Percentiles rank a stretch among this genome's conserved stretches.
phyloP scores from a whole-genome alignment of 306 rosid genomes.

The Cercis canadensis region DNA sequence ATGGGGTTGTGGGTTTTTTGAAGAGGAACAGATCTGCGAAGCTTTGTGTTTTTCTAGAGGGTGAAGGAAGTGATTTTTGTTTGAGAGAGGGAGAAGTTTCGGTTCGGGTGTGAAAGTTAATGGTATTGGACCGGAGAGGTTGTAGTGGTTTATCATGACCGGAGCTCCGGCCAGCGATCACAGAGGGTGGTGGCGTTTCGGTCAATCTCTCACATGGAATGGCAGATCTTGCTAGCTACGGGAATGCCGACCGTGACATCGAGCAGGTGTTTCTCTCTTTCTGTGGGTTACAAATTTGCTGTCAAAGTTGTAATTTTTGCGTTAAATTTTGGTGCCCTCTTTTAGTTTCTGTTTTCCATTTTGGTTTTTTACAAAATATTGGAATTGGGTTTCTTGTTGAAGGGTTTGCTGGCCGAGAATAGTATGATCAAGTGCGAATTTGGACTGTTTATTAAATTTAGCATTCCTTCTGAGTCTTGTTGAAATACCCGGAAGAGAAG shows the following conservation, averaged over 20 bases:
- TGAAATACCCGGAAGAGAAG: constrained; percentile 1
- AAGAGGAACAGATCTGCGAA: constrained; percentile 59
- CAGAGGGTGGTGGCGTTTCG: constrained; percentile 91
- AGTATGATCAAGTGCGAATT: constrained; percentile 17
- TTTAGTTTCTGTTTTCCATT: constrained; percentile 6
- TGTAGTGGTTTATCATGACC: constrained; percentile 82
- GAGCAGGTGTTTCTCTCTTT: constrained; percentile 60
- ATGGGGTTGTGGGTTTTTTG: constrained; percentile 38
- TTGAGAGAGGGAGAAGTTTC: constrained; percentile 39
- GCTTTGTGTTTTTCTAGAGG: constrained; percentile 39
- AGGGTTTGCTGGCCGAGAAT: constrained; percentile 18
- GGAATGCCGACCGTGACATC: constrained; percentile 93
- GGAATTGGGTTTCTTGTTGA: constrained; percentile 5
- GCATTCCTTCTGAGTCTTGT: background rate
- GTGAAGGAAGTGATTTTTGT: constrained; percentile 39
- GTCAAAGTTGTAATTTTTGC: constrained; percentile 16
- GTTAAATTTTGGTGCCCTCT: constrained; percentile 23
- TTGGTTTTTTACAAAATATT: background rate
- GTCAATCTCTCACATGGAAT: constrained; percentile 86
- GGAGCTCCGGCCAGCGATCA: constrained; percentile 81
- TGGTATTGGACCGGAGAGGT: constrained; percentile 69
- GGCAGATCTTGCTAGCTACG: constrained; percentile 97
- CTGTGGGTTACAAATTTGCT: constrained; percentile 11
- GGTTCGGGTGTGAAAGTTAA: constrained; percentile 64
- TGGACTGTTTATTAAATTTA: constrained; percentile 9